Evolutionary conservation across 208 protist species (phyloP).

Genomic region (Trypanosoma platydactyli): DNA sequence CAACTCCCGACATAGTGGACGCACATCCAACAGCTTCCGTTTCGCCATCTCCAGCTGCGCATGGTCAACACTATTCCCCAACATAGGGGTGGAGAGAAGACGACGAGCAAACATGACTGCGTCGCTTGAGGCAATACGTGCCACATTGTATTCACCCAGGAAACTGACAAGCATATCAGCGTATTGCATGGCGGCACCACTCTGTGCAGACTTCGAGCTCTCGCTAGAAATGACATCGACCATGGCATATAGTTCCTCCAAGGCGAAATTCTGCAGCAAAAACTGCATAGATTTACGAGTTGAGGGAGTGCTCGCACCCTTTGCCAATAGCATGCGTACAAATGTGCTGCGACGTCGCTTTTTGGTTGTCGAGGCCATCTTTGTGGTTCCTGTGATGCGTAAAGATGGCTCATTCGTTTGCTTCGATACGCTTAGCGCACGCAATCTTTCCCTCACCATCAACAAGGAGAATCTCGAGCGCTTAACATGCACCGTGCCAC

Average conservation of each 20-base stretch:
- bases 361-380: conserved; percentile 1
- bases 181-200: conserved; percentile 61
- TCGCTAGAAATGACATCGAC: conserved; percentile 60
- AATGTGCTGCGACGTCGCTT: conserved; percentile 49
- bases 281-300: conserved; percentile 42
- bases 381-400: not conserved
- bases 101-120: conserved; percentile 28
- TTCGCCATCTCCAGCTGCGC: conserved; percentile 18
- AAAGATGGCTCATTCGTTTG: not conserved
- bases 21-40: conserved; percentile 18
- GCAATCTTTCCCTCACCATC: conserved; percentile 2
- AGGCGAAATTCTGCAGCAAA: conserved; percentile 58
- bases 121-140: conserved; percentile 50
- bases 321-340: conserved; percentile 58
- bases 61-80: conserved; percentile 3
- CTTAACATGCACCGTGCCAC: too few species aligned
- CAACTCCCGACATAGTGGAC: conserved; percentile 27
- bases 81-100: conserved; percentile 4
- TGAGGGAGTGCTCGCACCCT: conserved; percentile 30
- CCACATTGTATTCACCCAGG: conserved; percentile 53
- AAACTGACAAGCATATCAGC: conserved; percentile 64
- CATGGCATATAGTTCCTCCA: conserved; percentile 76
- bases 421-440: not conserved
- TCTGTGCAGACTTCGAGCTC: conserved; percentile 55
- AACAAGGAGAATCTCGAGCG: not conserved